Base-by-base conservation (phyloP, 176 grass and related monocot species). In the Themeda triandra region DNA sequence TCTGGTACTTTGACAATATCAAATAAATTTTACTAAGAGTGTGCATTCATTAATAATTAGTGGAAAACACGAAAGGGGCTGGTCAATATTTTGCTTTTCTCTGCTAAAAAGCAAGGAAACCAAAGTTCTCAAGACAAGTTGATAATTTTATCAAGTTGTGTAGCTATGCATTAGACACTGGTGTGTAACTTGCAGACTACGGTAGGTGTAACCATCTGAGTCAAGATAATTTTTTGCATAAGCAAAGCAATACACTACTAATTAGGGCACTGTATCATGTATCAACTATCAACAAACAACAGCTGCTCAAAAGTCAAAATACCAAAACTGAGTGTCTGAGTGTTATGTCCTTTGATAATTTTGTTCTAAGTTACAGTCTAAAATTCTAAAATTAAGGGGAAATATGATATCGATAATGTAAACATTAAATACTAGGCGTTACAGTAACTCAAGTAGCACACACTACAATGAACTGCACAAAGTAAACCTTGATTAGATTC, bases 181-280 rank as follows among this genome's bases (percentile, higher is more conserved):
- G 46, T 53, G 23, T 80, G 33, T 31, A 40, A 29, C 6, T 42
- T 14, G 17, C 48, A 69, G 35, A 36, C 5, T 68, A 74, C 41
- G 69, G 39, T 75, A 84, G 37, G 28, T 69, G 63, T 62, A 10
- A 66, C 36, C 30, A 13, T 63, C 40, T 46, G 25, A 66, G 48
- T 70, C 58, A 79, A 89, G 23, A 69, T 66, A 73, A 84, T 25
- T 35, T 33, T 71, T 78, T 66, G 32, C 33, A 44, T 31, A 66
- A 39, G 69, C 14, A 46, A 44, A 30, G 48, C 21, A 46, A 18
- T 75, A 42, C 37, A 82, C 58, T 19, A 60, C 27, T 54, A 75
- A 75, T 75, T 18, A 58, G 18, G 66, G 32, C 29, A 73, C 27
- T 48, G 32, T 37, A 35, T 71, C 31, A 58, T 29, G 24, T 53